Base-by-base conservation (phyloP, 768 basidiomycete species). In the Pilatotrama ljubarskyi region DNA sequence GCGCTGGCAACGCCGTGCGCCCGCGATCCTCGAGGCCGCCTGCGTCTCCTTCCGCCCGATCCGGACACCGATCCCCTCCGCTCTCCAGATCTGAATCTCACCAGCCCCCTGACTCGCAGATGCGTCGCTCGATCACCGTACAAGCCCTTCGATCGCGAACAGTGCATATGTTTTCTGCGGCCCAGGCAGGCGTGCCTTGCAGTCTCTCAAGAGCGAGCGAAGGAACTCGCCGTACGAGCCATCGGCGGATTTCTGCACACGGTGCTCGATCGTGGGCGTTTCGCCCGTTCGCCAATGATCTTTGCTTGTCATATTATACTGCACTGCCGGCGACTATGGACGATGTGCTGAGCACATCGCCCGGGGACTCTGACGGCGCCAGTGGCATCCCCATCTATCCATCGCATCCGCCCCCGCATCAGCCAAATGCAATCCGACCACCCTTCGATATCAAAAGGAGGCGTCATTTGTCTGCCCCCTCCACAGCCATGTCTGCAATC, bases 11-110 rank as follows among this genome's bases (percentile, higher is more conserved):
- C 59, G 25, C 17, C 36, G n/a, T 8, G 2, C 20, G 17, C 46
- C 14, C 43, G 57, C 42, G 57, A 53, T 43, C 47, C 47, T 41
- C 59, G 46, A 53, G 59, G 59, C 43, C 18, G 40, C 47, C 32
- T 53, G 38, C 40, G 59, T 51, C 43, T 18, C 9, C 55, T 51
- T 29, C 57, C 46, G 29, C 52, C 59, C 38, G 46, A 54, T 54
- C 51, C 26, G 26, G 37, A 17, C 38, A 48, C 47, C 52, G 48
- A 44, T 50, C 59, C 46, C 48, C 41, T 37, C 48, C 53, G 48
- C 43, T 47, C 55, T n/a, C 29, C 24, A 54, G 59, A 60, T 61
- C 48, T 25, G 22, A 14, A 54, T 42, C 51, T 44, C 43, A 17
- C 20, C 14, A 24, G 20, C 42, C 35, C 15, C 20, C 55, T 18